A percentile compares a stretch with the other conserved stretches of the same genome.
Evolutionary conservation across 495 filamentous ascomycete species (phyloP).

Genomic region (Podospora sp.): DNA sequence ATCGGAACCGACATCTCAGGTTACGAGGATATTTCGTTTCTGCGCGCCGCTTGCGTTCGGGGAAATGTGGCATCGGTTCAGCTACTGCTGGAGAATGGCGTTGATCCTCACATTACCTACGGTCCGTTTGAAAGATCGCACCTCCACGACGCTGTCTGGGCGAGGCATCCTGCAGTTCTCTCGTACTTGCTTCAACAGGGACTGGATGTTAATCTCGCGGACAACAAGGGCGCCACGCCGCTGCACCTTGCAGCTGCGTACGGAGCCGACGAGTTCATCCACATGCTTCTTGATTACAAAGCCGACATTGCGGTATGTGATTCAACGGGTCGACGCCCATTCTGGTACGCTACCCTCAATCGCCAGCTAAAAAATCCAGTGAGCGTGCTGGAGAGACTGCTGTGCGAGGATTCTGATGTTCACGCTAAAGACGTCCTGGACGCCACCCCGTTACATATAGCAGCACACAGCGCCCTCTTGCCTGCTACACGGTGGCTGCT

Average conservation of each 20-base stretch:
- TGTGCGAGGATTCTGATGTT: conserved; percentile 8
- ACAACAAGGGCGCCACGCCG: neutral
- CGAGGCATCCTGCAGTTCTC: conserved; percentile 11
- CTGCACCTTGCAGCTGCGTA: conserved; percentile 8
- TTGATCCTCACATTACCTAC: conserved; percentile 4
- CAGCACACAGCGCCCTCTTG: neutral
- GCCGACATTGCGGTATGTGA: conserved; percentile 6
- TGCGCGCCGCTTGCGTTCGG: conserved; percentile 7
- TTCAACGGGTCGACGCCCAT: neutral
- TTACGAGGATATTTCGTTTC: conserved; percentile 1
- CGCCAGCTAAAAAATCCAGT: neutral
- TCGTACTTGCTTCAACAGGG: conserved; percentile 5
- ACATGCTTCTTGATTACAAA: conserved; percentile 9
- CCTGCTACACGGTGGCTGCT: conserved; percentile 8
- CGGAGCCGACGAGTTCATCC: conserved; percentile 12
- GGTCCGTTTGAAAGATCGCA: neutral
- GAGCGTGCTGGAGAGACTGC: conserved; percentile 2
- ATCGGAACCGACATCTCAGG: conserved; percentile 17
- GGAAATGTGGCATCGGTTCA: conserved; percentile 8
- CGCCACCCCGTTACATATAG: conserved; percentile 6
- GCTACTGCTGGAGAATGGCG: conserved; percentile 3
- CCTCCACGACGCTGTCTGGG: neutral
- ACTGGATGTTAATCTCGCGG: neutral
- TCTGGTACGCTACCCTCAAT: conserved; percentile 4
- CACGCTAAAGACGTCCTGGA: neutral